Evolutionary conservation across 2,329 filamentous ascomycete genomes (phyloP), one percentile per base, ranked within the genome.

Genomic region (Cordyceps fumosorosea): DNA sequence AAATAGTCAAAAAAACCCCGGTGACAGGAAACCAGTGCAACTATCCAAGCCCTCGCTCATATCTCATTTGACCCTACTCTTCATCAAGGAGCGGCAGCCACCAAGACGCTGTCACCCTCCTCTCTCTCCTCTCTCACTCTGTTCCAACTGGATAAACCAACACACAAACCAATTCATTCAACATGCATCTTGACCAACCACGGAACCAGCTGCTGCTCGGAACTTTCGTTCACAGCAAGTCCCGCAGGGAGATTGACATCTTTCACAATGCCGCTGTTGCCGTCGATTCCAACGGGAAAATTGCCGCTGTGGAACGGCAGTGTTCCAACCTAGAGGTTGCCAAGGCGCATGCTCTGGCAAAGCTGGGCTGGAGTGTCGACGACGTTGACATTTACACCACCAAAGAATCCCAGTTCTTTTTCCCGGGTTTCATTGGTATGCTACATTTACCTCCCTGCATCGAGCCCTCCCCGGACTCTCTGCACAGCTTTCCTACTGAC

Each of bases 371-470:
- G 83, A 62, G 65, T 1, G 64, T 62, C 1, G 68, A 68, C 7
- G 72, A 78, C 3, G 75, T 81, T 18, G 67, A 72, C 2, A 68
- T 82, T 11, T 69, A 72, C 12, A 67, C 65, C 2, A 70, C 70
- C 53, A 69, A 73, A 50, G 77, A 78, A 4, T 81, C 81, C 12
- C 83, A 89, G 60, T 93, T 93, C 77, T 92, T 91, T 78, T 93
- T 95, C 68, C 90, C 90, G 0, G 90, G 90, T 6, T 92, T 93
- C 70, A 86, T 95, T 64, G 88, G 88, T 89, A 73, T 67, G 80
- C 29, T 16, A 26, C 8, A 29, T 7, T 29, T 7, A 6, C 16
- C 29, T 14, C 2, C 26, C 2, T 6, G 4, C 6, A 22, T 10
- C 10, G 3, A 24, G 7, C 29, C n/a, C 29, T 26, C 22, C 22